These are phyloP conservation scores for Rhodotorula diobovata DNA, from an alignment of 768 basidiomycete genomes.

Conservation along the genomic window DNA sequence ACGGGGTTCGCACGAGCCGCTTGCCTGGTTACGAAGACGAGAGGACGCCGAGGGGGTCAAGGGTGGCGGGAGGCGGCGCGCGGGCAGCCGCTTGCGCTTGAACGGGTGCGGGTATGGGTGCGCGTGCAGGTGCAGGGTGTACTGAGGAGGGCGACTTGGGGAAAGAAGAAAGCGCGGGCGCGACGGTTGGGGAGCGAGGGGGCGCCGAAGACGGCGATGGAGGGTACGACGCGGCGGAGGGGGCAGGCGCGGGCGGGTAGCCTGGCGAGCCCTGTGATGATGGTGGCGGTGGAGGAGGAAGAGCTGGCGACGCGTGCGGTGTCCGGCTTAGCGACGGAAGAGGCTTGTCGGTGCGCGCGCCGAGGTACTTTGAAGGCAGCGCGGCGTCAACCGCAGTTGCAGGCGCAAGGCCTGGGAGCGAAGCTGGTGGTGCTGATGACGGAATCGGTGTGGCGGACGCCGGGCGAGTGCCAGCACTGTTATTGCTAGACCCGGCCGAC, in stretches of 20 bases:
- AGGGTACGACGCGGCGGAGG: background rate
- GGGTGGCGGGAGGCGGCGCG: too few relatives aligned
- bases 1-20: too few relatives aligned
- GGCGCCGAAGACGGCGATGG: background rate
- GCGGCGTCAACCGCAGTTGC: background rate
- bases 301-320: background rate
- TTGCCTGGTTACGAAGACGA: background rate
- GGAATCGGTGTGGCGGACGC: too few relatives aligned
- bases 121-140: background rate
- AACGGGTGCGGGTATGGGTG: too few relatives aligned
- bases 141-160: background rate
- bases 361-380: background rate
- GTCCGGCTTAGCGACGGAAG: conserved; percentile 20
- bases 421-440: too few relatives aligned
- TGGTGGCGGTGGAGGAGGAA: background rate
- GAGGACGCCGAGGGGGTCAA: background rate
- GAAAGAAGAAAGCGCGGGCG: background rate
- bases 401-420: too few relatives aligned
- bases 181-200: background rate
- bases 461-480: too few relatives aligned
- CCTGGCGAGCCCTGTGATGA: background rate
- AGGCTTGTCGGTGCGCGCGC: conserved; percentile 14
- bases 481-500: too few relatives aligned
- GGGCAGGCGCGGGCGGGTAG: background rate
- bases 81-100: too few relatives aligned